phyloP scores from a whole-genome alignment of 352 stramenopile species.

The Phytophthora chlamydospora region DNA sequence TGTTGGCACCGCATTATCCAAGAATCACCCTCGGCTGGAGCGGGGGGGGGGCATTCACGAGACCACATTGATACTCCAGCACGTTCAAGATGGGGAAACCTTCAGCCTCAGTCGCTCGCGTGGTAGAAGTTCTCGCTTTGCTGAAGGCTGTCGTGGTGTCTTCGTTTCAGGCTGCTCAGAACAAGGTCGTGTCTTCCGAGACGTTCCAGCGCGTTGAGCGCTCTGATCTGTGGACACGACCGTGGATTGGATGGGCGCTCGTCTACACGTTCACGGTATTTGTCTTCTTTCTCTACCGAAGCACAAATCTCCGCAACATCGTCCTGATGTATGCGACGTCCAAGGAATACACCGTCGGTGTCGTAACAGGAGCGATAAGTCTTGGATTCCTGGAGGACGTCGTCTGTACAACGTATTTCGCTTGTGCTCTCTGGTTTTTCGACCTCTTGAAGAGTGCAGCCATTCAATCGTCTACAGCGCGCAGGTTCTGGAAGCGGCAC shows the following conservation, averaged over 20 bases:
- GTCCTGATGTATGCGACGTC: conserved; percentile 24
- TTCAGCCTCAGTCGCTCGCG: too few relatives aligned
- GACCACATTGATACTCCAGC: too few relatives aligned
- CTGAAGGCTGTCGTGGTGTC: too few relatives aligned
- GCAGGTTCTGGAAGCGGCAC: neutral
- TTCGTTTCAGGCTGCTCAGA: neutral
- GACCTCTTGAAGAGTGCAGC: too few relatives aligned
- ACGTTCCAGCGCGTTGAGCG: neutral
- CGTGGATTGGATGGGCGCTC: conserved; percentile 39
- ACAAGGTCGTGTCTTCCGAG: neutral
- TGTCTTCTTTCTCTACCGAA: neutral
- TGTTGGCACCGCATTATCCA: conserved; percentile 25
- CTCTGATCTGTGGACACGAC: conserved; percentile 3
- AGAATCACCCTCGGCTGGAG: conserved; percentile 26
- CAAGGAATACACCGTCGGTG: conserved; percentile 13
- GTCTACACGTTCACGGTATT: conserved; percentile 20
- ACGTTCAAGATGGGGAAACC: too few relatives aligned
- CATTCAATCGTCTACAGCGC: neutral
- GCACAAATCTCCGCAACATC: conserved; percentile 7
- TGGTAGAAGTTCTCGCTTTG: too few relatives aligned
- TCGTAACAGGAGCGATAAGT: conserved; percentile 12
- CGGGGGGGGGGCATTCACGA: too few relatives aligned
- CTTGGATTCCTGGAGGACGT: conserved; percentile 47
- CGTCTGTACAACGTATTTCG: conserved; percentile 28
- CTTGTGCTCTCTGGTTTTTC: neutral